A percentile compares a stretch with the other conserved stretches of the same genome.
phyloP scores from a whole-genome alignment of 106 monocot species.

The Gastrodia elata region DNA sequence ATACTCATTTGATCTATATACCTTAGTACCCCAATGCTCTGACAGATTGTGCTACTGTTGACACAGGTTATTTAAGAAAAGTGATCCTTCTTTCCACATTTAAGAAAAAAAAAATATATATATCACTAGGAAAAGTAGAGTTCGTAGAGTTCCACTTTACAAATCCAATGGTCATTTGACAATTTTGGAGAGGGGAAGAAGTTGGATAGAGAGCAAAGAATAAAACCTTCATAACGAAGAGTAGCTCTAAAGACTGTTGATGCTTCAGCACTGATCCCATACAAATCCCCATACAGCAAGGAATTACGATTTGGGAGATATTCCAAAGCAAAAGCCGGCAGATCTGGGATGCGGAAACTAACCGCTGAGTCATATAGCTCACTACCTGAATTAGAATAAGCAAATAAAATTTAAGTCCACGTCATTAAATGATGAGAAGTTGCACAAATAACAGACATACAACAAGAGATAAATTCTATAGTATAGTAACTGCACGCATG shows the following conservation, averaged over 20 bases:
- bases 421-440: neutral
- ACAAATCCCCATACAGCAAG: constrained; percentile 78
- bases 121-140: neutral
- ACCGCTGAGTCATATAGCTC: constrained; percentile 70
- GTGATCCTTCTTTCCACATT: neutral
- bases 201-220: neutral
- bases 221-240: constrained; percentile 83
- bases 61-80: neutral
- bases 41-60: neutral
- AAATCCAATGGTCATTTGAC: neutral
- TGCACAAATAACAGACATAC: neutral
- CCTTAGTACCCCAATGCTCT: neutral
- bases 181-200: neutral
- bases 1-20: neutral
- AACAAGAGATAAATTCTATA: neutral
- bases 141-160: neutral
- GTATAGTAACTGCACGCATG: neutral
- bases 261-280: constrained; percentile 79
- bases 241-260: constrained; percentile 89
- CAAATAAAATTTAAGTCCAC: neutral
- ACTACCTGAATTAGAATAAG: constrained; percentile 33
- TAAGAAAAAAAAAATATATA: neutral
- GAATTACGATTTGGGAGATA: constrained; percentile 90
- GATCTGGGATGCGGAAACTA: constrained; percentile 56
- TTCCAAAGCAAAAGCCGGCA: constrained; percentile 95